Conservation (phyloP, 2,329 filamentous ascomycete species). For the Lachnellula arida region DNA sequence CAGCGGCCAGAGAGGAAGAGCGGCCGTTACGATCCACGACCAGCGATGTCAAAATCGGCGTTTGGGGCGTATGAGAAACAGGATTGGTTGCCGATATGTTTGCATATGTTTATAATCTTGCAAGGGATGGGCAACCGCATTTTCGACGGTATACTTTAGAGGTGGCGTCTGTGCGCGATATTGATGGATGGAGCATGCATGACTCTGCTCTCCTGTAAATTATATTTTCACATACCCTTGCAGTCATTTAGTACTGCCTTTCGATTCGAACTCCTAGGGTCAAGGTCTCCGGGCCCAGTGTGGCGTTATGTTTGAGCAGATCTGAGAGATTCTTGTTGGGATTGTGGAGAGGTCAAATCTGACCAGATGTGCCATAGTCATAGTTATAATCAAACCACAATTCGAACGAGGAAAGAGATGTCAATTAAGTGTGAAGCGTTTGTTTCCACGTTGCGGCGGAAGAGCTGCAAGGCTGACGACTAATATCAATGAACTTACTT, state of each 20-base stretch:
- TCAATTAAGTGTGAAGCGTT: background rate
- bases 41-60: conserved; percentile 23
- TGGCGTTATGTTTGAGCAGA: background rate
- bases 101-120: conserved; percentile 25
- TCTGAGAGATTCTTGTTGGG: background rate
- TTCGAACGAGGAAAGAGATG: background rate
- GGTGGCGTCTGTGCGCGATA: conserved; percentile 25
- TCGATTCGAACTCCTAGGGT: conserved; percentile 7
- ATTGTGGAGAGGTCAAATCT: background rate
- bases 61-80: conserved; percentile 22
- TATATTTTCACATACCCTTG: conserved; percentile 25
- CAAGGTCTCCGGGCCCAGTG: background rate
- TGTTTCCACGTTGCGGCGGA: background rate
- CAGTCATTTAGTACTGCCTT: conserved; percentile 20
- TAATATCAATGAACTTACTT: background rate
- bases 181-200: conserved; percentile 11
- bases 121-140: conserved; percentile 21
- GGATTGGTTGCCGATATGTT: conserved; percentile 17
- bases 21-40: conserved; percentile 25
- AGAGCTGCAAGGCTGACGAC: background rate
- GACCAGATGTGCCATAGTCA: background rate
- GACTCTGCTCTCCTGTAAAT: conserved; percentile 23
- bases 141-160: conserved; percentile 17
- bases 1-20: conserved; percentile 10
- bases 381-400: background rate